Evolutionary conservation across 106 monocot species (phyloP), one percentile per base, ranked within the genome.

Genomic region (Dioscorea zingiberensis): DNA sequence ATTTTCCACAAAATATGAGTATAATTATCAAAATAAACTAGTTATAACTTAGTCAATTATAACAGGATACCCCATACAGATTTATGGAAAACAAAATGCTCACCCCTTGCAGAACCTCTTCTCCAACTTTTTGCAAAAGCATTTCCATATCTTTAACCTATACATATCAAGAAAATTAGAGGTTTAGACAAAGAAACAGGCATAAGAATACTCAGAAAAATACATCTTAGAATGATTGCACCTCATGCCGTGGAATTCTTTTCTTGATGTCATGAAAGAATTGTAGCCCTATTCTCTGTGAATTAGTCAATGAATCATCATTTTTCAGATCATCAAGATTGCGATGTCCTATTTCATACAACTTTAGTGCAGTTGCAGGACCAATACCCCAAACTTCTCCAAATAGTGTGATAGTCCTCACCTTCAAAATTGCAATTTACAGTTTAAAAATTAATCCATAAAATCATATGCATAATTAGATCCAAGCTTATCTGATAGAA

Each of bases 331-430:
- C 88, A 62, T 82, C 78, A 38, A 92, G 85, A 13, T 81, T 84
- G n/a, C 84, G 86, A 44, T 92, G 74, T 21, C 92, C 97, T 79
- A 89, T 98, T 67, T 98, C 97, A 78, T 92, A 93, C 55, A 98
- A 67, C 67, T 98, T 98, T 48, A 92, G n/a, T n/a, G 97, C 97
- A 69, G 97, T 98, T 48, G 88, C 84, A 44, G 97, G 97, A 68
- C 97, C 97, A 81, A 98, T 82, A 23, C 97, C n/a, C 97, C 97
- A 98, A 59, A 98, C 84, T 69, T 98, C 92, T n/a, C 86, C 92
- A 72, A 98, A 93, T 46, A 98, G n/a, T n/a, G 72, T 71, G 17
- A 98, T 68, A 47, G 84, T 75, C 1, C 83, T 71, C 13, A 92
- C 92, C 97, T 98, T 59, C 68, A 44, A 73, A 62, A 53, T 21